phyloP scores from a whole-genome alignment of 306 rosid genomes.

The Psophocarpus tetragonolobus region DNA sequence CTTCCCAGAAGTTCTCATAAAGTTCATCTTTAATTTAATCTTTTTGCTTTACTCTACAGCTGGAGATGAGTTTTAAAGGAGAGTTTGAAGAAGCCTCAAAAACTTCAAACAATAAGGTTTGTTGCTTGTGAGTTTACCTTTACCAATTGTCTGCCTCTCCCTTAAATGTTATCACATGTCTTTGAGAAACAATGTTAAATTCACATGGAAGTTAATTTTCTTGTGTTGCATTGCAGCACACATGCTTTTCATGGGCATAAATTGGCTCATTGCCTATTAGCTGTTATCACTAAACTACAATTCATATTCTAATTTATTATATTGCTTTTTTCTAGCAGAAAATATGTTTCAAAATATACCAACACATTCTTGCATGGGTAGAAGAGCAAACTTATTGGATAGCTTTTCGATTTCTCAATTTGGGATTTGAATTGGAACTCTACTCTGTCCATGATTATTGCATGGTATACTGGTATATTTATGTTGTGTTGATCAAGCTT shows the following conservation, averaged over 20 bases:
- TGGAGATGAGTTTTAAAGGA: constrained; percentile 78
- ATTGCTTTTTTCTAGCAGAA: constrained; percentile 65
- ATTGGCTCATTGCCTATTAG: constrained; percentile 21
- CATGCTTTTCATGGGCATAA: background rate
- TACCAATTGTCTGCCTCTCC: constrained; percentile 6
- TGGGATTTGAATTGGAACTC: constrained; percentile 94
- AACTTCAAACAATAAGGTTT: constrained; percentile 66
- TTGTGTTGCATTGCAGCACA: background rate
- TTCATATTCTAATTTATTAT: constrained; percentile 8
- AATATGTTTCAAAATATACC: constrained; percentile 64
- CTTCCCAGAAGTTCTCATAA: constrained; percentile 6
- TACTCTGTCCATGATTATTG: constrained; percentile 88
- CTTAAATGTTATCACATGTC: background rate
- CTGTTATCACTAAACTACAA: constrained; percentile 5
- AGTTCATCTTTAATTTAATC: constrained; percentile 21
- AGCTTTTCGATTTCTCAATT: constrained; percentile 83
- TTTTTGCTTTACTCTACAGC: constrained; percentile 51
- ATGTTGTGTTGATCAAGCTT: constrained; percentile 74
- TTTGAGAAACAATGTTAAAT: constrained; percentile 27
- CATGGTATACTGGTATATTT: constrained; percentile 95
- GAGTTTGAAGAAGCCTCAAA: constrained; percentile 62
- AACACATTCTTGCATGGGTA: constrained; percentile 84
- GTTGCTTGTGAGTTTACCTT: constrained; percentile 24
- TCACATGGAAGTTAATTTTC: constrained; percentile 16
- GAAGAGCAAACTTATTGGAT: constrained; percentile 98